These are phyloP conservation scores for Solanum etuberosum DNA, from an alignment of 257 asterid genomes.

Conservation along the genomic window DNA sequence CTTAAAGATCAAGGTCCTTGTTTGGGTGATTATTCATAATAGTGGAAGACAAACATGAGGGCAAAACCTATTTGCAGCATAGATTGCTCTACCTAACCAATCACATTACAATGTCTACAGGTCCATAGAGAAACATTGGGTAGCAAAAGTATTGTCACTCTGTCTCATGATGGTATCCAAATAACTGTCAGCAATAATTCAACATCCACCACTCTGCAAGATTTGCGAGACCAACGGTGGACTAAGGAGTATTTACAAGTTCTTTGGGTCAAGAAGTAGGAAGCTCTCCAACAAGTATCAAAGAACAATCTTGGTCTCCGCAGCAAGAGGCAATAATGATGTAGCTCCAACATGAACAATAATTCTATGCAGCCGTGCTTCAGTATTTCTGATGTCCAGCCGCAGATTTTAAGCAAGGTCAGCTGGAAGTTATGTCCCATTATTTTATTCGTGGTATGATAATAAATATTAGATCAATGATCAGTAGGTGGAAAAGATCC, in stretches of 20 bases:
- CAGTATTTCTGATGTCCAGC: slow-evolving; percentile 80
- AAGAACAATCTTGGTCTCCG: slow-evolving; percentile 90
- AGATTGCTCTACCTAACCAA: neutral
- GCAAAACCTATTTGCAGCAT: neutral
- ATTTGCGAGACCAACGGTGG: neutral
- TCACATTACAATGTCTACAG: neutral
- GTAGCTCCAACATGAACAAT: slow-evolving; percentile 88
- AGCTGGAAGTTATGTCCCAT: neutral
- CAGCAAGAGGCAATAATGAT: slow-evolving; percentile 85
- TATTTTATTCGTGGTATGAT: neutral
- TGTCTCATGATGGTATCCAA: neutral
- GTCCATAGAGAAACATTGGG: neutral
- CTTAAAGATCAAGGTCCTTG: neutral
- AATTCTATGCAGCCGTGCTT: slow-evolving; percentile 77
- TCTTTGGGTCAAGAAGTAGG: neutral
- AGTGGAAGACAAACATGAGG: neutral
- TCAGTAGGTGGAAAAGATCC: neutral
- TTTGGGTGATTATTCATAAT: neutral
- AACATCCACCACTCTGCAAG: neutral
- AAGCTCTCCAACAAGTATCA: slow-evolving; percentile 18
- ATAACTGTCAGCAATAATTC: neutral
- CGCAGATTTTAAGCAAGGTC: slow-evolving; percentile 10
- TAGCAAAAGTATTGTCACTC: neutral
- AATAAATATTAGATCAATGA: neutral
- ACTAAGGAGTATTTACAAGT: neutral